Percentiles rank a stretch among this genome's conserved stretches.
phyloP scores from a whole-genome alignment of 345 rosid species.

The Gossypioides kirkii region DNA sequence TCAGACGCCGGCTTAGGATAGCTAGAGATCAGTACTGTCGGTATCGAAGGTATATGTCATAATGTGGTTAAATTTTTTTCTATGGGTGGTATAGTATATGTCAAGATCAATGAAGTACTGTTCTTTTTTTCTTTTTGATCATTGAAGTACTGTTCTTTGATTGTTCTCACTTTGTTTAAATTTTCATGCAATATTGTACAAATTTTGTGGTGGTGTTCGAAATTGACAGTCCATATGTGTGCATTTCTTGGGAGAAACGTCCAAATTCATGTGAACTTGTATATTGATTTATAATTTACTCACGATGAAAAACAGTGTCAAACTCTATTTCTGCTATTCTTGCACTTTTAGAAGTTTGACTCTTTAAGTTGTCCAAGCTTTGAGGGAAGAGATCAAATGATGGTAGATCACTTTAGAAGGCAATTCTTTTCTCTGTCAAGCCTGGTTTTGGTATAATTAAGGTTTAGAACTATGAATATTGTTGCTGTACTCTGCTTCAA shows the following conservation, averaged over 20 bases:
- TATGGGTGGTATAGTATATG: not conserved
- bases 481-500: not conserved
- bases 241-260: not conserved
- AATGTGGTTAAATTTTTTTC: not conserved
- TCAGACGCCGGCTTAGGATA: constrained; percentile 65
- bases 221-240: not conserved
- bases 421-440: not conserved
- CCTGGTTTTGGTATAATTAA: not conserved
- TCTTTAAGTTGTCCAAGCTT: not conserved
- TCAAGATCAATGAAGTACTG: not conserved
- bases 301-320: not conserved
- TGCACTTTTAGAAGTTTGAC: not conserved
- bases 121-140: not conserved
- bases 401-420: not conserved
- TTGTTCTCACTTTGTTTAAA: not conserved
- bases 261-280: not conserved
- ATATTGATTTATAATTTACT: not conserved
- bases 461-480: constrained; percentile 2
- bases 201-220: not conserved
- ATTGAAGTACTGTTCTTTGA: not conserved
- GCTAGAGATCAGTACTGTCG: constrained; percentile 74
- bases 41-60: constrained; percentile 53
- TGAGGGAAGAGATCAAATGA: not conserved
- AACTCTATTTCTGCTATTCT: not conserved
- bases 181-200: not conserved